Conservation (phyloP, 2,329 filamentous ascomycete species). For the Penicillium janthinellum region DNA sequence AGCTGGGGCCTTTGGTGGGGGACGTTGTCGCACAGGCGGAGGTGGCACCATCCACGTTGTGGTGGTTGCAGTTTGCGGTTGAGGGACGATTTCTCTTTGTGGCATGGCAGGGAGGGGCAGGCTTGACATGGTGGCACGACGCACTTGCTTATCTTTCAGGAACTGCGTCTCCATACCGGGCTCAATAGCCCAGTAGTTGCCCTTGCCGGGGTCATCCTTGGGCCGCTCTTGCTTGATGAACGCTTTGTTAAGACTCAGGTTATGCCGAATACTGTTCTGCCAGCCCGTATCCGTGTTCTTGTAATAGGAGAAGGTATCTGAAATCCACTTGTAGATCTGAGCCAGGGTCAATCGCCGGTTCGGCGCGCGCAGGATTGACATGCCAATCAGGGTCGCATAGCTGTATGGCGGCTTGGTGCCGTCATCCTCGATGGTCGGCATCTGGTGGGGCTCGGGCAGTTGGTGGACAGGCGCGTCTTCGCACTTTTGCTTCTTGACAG, state of each 20-base stretch:
- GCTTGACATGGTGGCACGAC: slow-evolving; percentile 49
- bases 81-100: slow-evolving; percentile 32
- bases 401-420: slow-evolving; percentile 87
- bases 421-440: slow-evolving; percentile 80
- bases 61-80: slow-evolving; percentile 35
- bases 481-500: slow-evolving; percentile 67
- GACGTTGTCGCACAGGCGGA: slow-evolving; percentile 22
- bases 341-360: slow-evolving; percentile 82
- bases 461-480: slow-evolving; percentile 55
- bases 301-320: slow-evolving; percentile 91
- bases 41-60: slow-evolving; percentile 40
- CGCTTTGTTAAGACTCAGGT: slow-evolving; percentile 93
- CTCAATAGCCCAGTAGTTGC: slow-evolving; percentile 95
- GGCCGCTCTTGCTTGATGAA: slow-evolving; percentile 94
- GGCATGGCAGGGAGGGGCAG: slow-evolving; percentile 41
- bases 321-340: slow-evolving; percentile 99
- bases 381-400: slow-evolving; percentile 92
- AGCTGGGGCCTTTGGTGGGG: slow-evolving; percentile 25
- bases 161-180: slow-evolving; percentile 87
- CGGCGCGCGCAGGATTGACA: slow-evolving; percentile 89
- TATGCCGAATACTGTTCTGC: slow-evolving; percentile 99
- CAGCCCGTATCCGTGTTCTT: slow-evolving; percentile 81
- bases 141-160: slow-evolving; percentile 76
- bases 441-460: slow-evolving; percentile 74
- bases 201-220: slow-evolving; percentile 96